A percentile compares a stretch with the other conserved stretches of the same genome.
Conservation (phyloP, 148 eudicot species). For the Vaccinium myrtillus region DNA sequence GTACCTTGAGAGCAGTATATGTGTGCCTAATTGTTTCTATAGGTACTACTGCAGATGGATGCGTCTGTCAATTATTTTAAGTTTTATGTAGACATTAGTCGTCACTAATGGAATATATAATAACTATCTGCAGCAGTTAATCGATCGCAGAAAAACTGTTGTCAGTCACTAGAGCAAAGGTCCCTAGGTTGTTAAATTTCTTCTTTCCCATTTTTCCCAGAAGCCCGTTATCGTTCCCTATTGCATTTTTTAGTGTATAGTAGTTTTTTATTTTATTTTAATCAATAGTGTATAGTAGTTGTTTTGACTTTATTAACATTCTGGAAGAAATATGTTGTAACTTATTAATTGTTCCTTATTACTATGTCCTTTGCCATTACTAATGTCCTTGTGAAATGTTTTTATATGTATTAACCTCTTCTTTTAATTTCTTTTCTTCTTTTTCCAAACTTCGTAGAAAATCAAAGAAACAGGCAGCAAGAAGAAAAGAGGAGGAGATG, state of each 20-base stretch:
- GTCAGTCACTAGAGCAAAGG: neutral
- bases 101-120: neutral
- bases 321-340: neutral
- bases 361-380: neutral
- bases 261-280: neutral
- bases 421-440: neutral
- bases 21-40: neutral
- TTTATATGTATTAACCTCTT: neutral
- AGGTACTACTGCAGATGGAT: neutral
- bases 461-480: conserved; percentile 56
- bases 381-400: neutral
- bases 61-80: neutral
- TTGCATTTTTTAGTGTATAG: neutral
- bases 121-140: neutral
- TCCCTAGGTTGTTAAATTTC: neutral
- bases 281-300: no score
- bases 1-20: neutral
- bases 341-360: neutral
- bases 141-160: neutral
- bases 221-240: neutral
- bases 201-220: neutral
- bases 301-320: neutral
- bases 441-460: conserved; percentile 40
- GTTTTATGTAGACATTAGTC: neutral
- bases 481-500: conserved; percentile 51